Conservation (phyloP, 2,329 filamentous ascomycete genomes). For the Keithomyces neogunnii region DNA sequence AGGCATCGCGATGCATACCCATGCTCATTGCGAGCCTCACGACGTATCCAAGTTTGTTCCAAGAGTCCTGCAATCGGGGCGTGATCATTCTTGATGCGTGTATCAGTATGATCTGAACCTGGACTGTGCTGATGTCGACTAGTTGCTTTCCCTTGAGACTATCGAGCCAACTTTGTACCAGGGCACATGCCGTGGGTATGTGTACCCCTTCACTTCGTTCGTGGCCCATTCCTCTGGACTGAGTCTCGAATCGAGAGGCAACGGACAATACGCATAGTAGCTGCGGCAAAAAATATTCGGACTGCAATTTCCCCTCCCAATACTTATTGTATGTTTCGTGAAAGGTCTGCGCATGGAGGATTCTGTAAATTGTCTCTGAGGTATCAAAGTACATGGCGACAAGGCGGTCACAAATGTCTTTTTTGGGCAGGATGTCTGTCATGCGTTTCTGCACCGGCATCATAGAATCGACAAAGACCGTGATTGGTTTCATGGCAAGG, state of each 20-base stretch:
- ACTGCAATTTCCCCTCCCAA: slow-evolving; percentile 39
- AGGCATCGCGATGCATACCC: slow-evolving; percentile 48
- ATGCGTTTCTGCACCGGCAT: slow-evolving; percentile 49
- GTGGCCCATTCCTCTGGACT: slow-evolving; percentile 39
- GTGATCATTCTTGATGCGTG: slow-evolving; percentile 46
- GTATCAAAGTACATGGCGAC: slow-evolving; percentile 40
- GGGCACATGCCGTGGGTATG: slow-evolving; percentile 46
- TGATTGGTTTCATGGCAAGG: slow-evolving; percentile 40
- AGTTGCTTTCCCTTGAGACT: slow-evolving; percentile 42
- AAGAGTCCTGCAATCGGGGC: slow-evolving; percentile 39
- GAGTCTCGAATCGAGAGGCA: slow-evolving; percentile 43
- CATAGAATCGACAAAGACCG: slow-evolving; percentile 51
- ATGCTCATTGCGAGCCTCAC: slow-evolving; percentile 51
- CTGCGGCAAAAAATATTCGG: slow-evolving; percentile 44
- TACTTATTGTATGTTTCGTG: slow-evolving; percentile 41
- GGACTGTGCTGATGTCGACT: slow-evolving; percentile 43
- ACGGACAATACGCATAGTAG: slow-evolving; percentile 44
- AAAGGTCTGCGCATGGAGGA: slow-evolving; percentile 45
- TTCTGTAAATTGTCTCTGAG: slow-evolving; percentile 44
- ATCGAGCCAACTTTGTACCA: slow-evolving; percentile 47
- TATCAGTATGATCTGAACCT: slow-evolving; percentile 44
- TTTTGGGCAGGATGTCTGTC: slow-evolving; percentile 46
- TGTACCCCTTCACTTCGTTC: slow-evolving; percentile 47
- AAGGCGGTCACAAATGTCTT: slow-evolving; percentile 41
- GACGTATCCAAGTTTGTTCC: slow-evolving; percentile 46